Conservation (phyloP, 2,329 filamentous ascomycete genomes). For the Fusarium tupiense region DNA sequence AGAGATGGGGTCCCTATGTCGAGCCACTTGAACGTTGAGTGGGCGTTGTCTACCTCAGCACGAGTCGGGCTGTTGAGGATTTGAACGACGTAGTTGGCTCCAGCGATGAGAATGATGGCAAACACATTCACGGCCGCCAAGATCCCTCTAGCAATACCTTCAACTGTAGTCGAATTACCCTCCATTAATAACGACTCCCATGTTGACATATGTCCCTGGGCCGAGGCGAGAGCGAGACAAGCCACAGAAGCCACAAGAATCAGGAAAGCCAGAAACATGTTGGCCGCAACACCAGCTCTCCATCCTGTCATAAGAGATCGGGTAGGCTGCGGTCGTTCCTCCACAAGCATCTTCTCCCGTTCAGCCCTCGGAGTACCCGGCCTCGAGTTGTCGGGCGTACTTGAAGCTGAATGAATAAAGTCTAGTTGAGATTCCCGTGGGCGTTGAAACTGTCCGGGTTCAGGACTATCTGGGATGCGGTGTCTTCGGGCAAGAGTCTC, state of each 20-base stretch:
- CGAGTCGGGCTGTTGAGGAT: conserved; percentile 64
- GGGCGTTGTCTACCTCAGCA: conserved; percentile 58
- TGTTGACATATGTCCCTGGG: conserved; percentile 46
- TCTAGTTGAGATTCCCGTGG: conserved; percentile 26
- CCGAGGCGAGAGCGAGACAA: conserved; percentile 51
- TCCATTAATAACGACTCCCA: conserved; percentile 52
- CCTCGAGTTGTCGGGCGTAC: conserved; percentile 29
- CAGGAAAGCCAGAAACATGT: conserved; percentile 53
- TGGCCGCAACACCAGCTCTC: conserved; percentile 59
- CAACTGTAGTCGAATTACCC: conserved; percentile 51
- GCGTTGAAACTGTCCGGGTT: conserved; percentile 39
- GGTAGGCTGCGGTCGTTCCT: conserved; percentile 37
- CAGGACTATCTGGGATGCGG: conserved; percentile 41
- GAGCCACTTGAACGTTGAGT: conserved; percentile 58
- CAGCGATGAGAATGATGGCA: conserved; percentile 55
- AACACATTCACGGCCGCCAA: conserved; percentile 57
- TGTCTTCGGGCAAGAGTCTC: conserved; percentile 60
- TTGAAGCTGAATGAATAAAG: conserved; percentile 14
- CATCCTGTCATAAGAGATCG: conserved; percentile 53
- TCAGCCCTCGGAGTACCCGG: conserved; percentile 38
- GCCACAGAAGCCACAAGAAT: conserved; percentile 52
- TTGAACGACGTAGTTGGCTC: conserved; percentile 64
- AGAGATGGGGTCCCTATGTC: conserved; percentile 65
- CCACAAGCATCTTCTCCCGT: conserved; percentile 40
- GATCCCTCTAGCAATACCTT: conserved; percentile 53